These are phyloP conservation scores for Boletus sensibilis DNA, from an alignment of 768 basidiomycete genomes.

Conservation along the genomic window DNA sequence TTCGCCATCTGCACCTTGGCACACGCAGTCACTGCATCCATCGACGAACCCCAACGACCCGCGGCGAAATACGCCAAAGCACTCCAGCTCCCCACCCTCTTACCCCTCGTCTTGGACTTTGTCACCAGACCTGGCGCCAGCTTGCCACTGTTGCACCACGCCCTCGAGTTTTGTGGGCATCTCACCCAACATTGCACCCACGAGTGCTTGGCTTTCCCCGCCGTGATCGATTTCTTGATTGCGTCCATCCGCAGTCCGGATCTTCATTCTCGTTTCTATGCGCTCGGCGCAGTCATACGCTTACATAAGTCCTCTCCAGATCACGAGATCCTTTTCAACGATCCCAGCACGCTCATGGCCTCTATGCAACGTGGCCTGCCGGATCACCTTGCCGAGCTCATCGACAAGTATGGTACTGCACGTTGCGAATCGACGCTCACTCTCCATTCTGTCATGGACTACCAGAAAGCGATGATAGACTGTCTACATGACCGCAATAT, in stretches of 20 bases:
- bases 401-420: constrained; percentile 47
- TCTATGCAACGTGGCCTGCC: constrained; percentile 46
- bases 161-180: constrained; percentile 44
- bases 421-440: constrained; percentile 50
- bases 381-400: constrained; percentile 42
- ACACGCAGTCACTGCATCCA: constrained; percentile 48
- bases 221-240: constrained; percentile 50
- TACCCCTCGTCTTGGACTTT: constrained; percentile 43
- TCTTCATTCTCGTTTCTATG: constrained; percentile 49
- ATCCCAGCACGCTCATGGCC: constrained; percentile 48
- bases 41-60: constrained; percentile 39
- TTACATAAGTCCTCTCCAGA: constrained; percentile 45
- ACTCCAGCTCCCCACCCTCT: constrained; percentile 43
- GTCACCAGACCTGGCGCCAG: constrained; percentile 44
- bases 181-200: constrained; percentile 45
- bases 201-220: constrained; percentile 44
- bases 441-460: constrained; percentile 40
- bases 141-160: constrained; percentile 50
- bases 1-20: constrained; percentile 50
- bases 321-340: constrained; percentile 44
- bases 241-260: constrained; percentile 56
- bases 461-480: constrained; percentile 53
- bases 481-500: constrained; percentile 49
- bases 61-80: constrained; percentile 39
- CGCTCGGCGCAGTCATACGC: constrained; percentile 53